Evolutionary conservation across 2,329 filamentous ascomycete genomes (phyloP), one percentile per base, ranked within the genome.

Genomic region (Metarhizium humberi): DNA sequence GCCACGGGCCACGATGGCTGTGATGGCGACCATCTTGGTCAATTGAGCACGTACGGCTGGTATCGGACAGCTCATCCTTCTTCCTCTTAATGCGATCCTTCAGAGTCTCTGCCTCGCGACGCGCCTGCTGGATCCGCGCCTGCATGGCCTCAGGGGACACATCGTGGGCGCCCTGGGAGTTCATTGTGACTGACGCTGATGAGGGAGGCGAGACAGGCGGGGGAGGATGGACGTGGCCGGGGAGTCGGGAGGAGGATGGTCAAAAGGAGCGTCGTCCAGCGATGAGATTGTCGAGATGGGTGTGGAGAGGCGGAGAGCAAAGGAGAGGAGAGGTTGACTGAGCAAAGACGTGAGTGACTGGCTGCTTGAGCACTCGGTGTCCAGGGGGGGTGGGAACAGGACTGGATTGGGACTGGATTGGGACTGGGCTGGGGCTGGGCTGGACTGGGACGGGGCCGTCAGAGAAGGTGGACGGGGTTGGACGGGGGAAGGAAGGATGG

Each of bases 21-120:
- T n/a, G 20, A 20, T 29, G 45, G 30, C 20, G 25, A 16, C 46
- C 51, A 48, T 51, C 25, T 32, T 29, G n/a, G 45, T 56, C 57
- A 58, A 55, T 58, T 54, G 57, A 54, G 59, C 59, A 81, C 92
- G 84, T 85, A 99, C 94, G 87, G 70, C 92, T 95, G 61, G 92
- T 95, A 75, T 99, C 94, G 71, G 92, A 92, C 66, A 99, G 84
- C 77, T 97, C 94, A 83, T 99, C 94, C 88, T 97, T 97, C 85
- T 95, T 96, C 76, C 92, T 86, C 87, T 96, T 97, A 84, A 97
- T 97, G 75, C 90, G 87, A 73, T 97, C 92, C 81, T 97, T 97
- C 66, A 97, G 79, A 54, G 89, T 92, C 80, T 97, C 94, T 67
- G 94, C 94, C 81, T 99, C 94, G 79, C 94, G 90, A 75, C 94